Evolutionary conservation across 208 protist genomes (phyloP).

Genomic region (Leishmania tropica): DNA sequence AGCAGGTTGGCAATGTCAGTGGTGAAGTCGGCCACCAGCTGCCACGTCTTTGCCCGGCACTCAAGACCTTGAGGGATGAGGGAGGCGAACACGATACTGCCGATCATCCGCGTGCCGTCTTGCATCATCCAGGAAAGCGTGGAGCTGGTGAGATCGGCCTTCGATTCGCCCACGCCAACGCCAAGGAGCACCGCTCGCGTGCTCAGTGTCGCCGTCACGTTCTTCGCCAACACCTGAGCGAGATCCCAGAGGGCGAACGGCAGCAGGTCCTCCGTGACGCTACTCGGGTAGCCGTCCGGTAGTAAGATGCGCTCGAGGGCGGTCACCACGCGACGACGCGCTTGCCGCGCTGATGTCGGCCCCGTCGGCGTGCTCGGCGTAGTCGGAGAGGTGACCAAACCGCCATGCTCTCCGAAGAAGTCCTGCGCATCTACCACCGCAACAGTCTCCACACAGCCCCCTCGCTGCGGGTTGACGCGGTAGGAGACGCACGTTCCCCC

Average conservation of each 20-base stretch:
- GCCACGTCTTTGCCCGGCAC: slow-evolving; percentile 61
- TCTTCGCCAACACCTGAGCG: slow-evolving; percentile 43
- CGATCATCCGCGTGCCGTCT: slow-evolving; percentile 55
- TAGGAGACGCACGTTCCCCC: slow-evolving; percentile 25
- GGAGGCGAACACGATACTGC: slow-evolving; percentile 53
- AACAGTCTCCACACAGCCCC: slow-evolving; percentile 19
- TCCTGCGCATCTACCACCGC: slow-evolving; percentile 28
- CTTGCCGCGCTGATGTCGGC: neutral
- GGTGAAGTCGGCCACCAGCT: slow-evolving; percentile 57
- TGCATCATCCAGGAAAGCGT: slow-evolving; percentile 57
- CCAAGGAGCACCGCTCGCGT: slow-evolving; percentile 58
- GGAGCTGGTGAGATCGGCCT: slow-evolving; percentile 48
- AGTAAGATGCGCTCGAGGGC: slow-evolving; percentile 44
- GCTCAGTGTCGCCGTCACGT: slow-evolving; percentile 40
- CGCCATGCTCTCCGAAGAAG: slow-evolving; percentile 22
- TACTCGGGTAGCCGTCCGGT: slow-evolving; percentile 62
- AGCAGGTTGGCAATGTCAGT: slow-evolving; percentile 49
- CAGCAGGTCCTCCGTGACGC: slow-evolving; percentile 55
- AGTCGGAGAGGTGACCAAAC: neutral
- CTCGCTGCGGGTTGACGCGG: slow-evolving; percentile 33
- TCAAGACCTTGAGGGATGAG: slow-evolving; percentile 40
- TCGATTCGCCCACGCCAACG: slow-evolving; percentile 46
- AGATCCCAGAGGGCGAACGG: slow-evolving; percentile 36
- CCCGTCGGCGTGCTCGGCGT: neutral
- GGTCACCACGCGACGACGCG: slow-evolving; percentile 7